Conservation (phyloP, 306 rosid genomes). For the Nissolia schottii region DNA sequence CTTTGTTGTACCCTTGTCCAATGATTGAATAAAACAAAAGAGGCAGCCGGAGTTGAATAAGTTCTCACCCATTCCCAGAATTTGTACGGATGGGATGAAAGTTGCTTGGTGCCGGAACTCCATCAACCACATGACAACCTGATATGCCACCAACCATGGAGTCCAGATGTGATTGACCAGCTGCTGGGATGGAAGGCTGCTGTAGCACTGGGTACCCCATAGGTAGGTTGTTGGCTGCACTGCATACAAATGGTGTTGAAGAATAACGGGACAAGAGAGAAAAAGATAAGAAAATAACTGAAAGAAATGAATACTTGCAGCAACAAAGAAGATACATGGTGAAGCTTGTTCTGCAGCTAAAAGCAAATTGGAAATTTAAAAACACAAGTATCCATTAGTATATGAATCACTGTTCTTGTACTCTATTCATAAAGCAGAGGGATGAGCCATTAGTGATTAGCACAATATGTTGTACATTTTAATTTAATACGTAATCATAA, state of each 20-base stretch:
- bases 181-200: conserved; percentile 60
- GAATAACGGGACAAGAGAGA: conserved; percentile 27
- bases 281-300: neutral
- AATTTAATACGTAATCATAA: neutral
- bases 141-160: conserved; percentile 71
- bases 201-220: conserved; percentile 86
- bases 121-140: conserved; percentile 86
- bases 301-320: neutral
- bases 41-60: neutral
- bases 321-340: neutral
- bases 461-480: neutral
- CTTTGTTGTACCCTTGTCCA: neutral
- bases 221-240: conserved; percentile 91
- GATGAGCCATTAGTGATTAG: neutral
- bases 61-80: conserved; percentile 82
- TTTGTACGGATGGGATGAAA: conserved; percentile 70
- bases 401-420: neutral
- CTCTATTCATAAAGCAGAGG: neutral
- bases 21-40: neutral
- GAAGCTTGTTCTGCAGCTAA: neutral
- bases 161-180: conserved; percentile 78
- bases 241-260: conserved; percentile 61
- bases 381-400: neutral
- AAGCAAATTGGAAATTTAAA: neutral
- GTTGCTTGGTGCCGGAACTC: conserved; percentile 73